Base-by-base conservation (phyloP, 371 early-diverging fungal genomes). In the Circinella umbellata region DNA sequence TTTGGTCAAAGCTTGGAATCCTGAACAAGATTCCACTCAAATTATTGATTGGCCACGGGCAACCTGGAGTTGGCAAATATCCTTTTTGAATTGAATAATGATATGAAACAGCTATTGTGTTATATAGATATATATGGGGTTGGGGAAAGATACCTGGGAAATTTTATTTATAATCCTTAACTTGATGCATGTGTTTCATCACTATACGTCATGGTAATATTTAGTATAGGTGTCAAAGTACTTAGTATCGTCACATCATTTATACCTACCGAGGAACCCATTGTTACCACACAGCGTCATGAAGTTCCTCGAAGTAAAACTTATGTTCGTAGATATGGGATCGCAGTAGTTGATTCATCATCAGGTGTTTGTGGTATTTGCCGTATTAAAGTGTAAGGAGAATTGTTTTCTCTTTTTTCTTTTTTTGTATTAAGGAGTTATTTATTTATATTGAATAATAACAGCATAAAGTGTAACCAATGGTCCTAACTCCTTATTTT, bases 291-390 rank as follows among this genome's bases (percentile, higher is more conserved):
- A 2, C 77, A 80, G 53, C 69, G 71, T 38, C 74, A 76, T 17
- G 70, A 79, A 6, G 73, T 77, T 17, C 78, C 79, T 0, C 80
- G 94, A n/a, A 90, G 92, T 69, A 73, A 87, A 63, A 80, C 87
- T 27, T 94, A 89, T 71, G 85, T 88, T 14, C 87, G 90, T 64
- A 67, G 73, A 38, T 80, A 84, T 63, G 94, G 94, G 20, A 77
- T 89, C 20, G 90, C 94, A 4, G 92, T 91, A 0, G 89, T 94
- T 38, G 90, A 93, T 72, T 75, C 79, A 1, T 73, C 64, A 42
- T 85, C 90, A 7, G 64, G 80, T 4, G 67, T 85, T 13, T 94
- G 95, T 70, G 85, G 88, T 34, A 88, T 94, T n/a, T 94, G 95
- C 75, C 80, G 90, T 6, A 87, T 92, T 7, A 75, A 79, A 55